These are phyloP conservation scores for Adiantum capillusveneris DNA, from an alignment of 75 land plant species.

Conservation along the genomic window DNA sequence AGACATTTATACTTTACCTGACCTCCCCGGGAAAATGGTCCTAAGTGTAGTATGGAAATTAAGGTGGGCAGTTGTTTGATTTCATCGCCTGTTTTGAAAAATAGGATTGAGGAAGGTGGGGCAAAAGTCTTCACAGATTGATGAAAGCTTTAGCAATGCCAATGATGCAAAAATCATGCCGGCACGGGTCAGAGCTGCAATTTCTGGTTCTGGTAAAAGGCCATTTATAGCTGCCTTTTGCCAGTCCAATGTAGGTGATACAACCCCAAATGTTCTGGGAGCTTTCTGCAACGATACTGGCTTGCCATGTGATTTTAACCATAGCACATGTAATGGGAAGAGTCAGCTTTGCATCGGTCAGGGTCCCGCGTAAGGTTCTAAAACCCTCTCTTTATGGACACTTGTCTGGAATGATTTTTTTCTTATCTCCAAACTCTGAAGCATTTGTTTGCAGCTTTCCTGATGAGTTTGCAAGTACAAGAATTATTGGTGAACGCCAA, in stretches of 20 bases:
- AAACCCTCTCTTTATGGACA: not conserved
- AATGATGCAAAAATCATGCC: not conserved
- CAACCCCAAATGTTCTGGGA: slow-evolving; percentile 64
- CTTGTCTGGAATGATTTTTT: no score
- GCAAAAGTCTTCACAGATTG: not conserved
- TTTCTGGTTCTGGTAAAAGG: slow-evolving; percentile 2
- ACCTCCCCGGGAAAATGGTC: no score
- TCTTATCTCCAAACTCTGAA: no score
- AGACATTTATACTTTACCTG: no score
- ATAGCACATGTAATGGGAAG: slow-evolving; percentile 59
- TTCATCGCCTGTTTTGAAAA: no score
- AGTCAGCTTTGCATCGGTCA: slow-evolving; percentile 55
- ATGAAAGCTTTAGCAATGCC: no score
- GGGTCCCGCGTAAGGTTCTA: slow-evolving; percentile 56
- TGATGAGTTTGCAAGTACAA: slow-evolving; percentile 73
- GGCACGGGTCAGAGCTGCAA: not conserved
- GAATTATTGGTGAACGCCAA: slow-evolving; percentile 61
- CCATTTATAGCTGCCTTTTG: slow-evolving; percentile 65
- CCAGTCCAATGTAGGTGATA: slow-evolving; percentile 70
- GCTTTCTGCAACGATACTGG: slow-evolving; percentile 65
- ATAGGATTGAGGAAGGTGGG: no score
- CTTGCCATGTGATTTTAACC: slow-evolving; percentile 60
- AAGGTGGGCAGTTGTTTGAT: no score
- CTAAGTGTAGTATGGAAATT: no score
- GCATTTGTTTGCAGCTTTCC: slow-evolving; percentile 67